Percentiles rank a stretch among this genome's conserved stretches.
phyloP scores from a whole-genome alignment of 2,329 filamentous ascomycete species.

The Leptographium procerum region DNA sequence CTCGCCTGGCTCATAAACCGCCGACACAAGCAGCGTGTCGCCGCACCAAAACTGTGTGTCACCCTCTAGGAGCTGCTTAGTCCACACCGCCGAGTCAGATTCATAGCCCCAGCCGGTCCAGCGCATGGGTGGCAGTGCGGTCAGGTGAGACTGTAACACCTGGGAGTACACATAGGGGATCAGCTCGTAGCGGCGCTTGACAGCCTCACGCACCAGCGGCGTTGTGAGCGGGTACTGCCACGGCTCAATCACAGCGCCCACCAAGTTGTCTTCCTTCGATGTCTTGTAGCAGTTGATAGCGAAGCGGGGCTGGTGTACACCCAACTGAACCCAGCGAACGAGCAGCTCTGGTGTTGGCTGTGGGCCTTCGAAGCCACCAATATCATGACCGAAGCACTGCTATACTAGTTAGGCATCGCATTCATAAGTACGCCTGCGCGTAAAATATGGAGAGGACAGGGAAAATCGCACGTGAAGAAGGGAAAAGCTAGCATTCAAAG shows the following conservation, averaged over 20 bases:
- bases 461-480: constrained; percentile 41
- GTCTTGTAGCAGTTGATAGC: constrained; percentile 75
- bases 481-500: constrained; percentile 56
- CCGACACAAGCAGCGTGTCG: constrained; percentile 52
- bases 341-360: constrained; percentile 61
- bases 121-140: constrained; percentile 52
- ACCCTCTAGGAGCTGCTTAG: constrained; percentile 40
- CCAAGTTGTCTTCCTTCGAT: constrained; percentile 47
- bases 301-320: constrained; percentile 58
- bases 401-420: not conserved
- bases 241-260: constrained; percentile 65
- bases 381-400: constrained; percentile 59
- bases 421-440: too few relatives aligned
- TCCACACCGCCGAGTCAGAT: constrained; percentile 55
- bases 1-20: constrained; percentile 52
- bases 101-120: constrained; percentile 70
- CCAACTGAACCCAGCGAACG: constrained; percentile 62
- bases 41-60: constrained; percentile 67
- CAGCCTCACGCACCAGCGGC: constrained; percentile 48
- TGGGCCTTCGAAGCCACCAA: constrained; percentile 64
- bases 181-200: constrained; percentile 60
- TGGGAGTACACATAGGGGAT: constrained; percentile 62
- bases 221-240: constrained; percentile 66
- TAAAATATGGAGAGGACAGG: too few relatives aligned
- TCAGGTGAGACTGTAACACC: constrained; percentile 48